phyloP scores from a whole-genome alignment of 805 yeast genomes.

The Lachancea mirantina region DNA sequence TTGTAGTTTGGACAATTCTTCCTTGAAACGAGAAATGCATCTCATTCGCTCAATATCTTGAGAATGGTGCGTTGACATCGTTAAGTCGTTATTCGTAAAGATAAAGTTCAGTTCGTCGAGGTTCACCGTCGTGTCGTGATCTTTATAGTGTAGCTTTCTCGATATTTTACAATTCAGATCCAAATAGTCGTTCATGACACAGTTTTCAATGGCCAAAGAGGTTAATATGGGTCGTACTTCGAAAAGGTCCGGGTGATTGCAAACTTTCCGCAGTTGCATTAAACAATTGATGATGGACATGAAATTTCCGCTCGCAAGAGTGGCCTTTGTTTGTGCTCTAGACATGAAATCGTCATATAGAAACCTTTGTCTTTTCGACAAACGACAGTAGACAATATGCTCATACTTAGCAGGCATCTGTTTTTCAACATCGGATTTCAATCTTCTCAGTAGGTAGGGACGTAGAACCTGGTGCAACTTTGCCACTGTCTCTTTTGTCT shows the following conservation, averaged over 20 bases:
- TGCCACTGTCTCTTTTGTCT: conserved; percentile 76
- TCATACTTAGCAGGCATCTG: conserved; percentile 99
- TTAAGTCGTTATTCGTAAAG: conserved; percentile 41
- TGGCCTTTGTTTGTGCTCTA: conserved; percentile 89
- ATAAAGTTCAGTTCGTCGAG: conserved; percentile 54
- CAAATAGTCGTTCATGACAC: conserved; percentile 48
- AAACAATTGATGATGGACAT: conserved; percentile 91
- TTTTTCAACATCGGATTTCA: conserved; percentile 94
- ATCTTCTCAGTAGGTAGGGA: conserved; percentile 84
- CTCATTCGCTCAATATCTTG: conserved; percentile 38
- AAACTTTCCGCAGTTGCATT: conserved; percentile 95
- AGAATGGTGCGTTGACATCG: conserved; percentile 40
- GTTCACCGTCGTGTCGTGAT: conserved; percentile 34
- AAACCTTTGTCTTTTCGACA: conserved; percentile 86
- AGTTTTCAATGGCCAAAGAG: conserved; percentile 66
- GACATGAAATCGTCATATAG: conserved; percentile 96
- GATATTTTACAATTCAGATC: conserved; percentile 35
- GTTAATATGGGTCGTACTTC: conserved; percentile 94
- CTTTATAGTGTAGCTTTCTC: conserved; percentile 21
- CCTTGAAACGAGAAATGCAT: conserved; percentile 40
- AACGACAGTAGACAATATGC: conserved; percentile 84
- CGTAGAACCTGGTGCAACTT: conserved; percentile 89
- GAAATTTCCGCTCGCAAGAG: conserved; percentile 89
- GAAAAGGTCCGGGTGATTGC: conserved; percentile 84
- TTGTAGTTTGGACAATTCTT: conserved; percentile 40